Percentiles rank a stretch among this genome's conserved stretches.
Conservation (phyloP, 495 filamentous ascomycete species). For the Neurospora africana region DNA sequence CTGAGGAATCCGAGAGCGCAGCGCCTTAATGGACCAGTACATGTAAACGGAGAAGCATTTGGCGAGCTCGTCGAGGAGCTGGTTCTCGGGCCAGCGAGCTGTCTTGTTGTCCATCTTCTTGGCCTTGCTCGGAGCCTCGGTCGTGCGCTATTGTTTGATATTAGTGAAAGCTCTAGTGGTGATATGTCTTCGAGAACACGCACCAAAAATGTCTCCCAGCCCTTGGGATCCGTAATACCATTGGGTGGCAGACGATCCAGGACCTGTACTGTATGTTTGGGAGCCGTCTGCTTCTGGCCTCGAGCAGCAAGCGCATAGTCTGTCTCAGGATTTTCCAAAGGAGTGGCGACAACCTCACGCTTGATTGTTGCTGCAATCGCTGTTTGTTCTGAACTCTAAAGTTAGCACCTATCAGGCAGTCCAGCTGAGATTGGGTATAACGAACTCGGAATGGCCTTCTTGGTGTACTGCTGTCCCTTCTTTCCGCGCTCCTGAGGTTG, state of each 20-base stretch:
- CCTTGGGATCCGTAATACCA: slow-evolving; percentile 32
- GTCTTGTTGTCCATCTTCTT: slow-evolving; percentile 66
- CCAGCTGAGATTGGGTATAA: slow-evolving; percentile 8
- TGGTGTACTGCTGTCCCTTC: slow-evolving; percentile 56
- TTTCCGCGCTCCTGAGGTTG: slow-evolving; percentile 42
- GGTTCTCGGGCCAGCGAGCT: slow-evolving; percentile 74
- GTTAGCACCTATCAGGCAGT: not conserved
- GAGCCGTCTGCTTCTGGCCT: slow-evolving; percentile 52
- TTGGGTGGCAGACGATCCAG: slow-evolving; percentile 26
- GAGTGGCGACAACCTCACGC: slow-evolving; percentile 68
- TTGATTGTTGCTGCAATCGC: slow-evolving; percentile 58
- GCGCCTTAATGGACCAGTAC: slow-evolving; percentile 81
- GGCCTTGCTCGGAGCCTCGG: slow-evolving; percentile 35
- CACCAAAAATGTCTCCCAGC: slow-evolving; percentile 50
- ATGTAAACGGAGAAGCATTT: slow-evolving; percentile 68
- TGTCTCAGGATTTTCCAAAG: slow-evolving; percentile 65
- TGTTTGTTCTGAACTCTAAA: slow-evolving; percentile 57
- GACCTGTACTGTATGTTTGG: slow-evolving; percentile 45
- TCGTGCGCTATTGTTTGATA: slow-evolving; percentile 8
- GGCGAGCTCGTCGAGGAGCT: slow-evolving; percentile 76
- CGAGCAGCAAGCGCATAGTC: slow-evolving; percentile 48
- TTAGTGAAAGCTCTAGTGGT: not conserved
- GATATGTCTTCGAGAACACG: slow-evolving; percentile 13
- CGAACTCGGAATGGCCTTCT: slow-evolving; percentile 76
- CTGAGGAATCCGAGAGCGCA: slow-evolving; percentile 63